These are phyloP conservation scores for Citrus sinensis DNA, from an alignment of 345 rosid species.

Conservation along the genomic window DNA sequence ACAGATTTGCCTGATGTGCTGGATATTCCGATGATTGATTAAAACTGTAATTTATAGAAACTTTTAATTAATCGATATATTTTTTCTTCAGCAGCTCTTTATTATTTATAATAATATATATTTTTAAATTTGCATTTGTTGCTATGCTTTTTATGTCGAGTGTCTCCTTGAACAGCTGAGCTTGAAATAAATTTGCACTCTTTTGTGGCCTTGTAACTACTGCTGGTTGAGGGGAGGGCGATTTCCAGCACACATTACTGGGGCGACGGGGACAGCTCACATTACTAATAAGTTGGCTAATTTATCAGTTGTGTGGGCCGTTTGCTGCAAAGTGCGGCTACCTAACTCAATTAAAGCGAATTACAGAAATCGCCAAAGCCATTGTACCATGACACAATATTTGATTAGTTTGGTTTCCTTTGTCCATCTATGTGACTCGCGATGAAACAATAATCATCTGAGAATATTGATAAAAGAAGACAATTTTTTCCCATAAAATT, in stretches of 20 bases:
- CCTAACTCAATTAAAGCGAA: neutral
- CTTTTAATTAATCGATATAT: neutral
- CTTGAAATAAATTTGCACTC: slow-evolving; percentile 1
- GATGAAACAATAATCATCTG: too few relatives aligned
- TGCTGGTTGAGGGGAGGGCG: neutral
- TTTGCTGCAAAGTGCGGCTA: neutral
- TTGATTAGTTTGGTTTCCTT: too few relatives aligned
- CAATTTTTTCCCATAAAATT: too few relatives aligned
- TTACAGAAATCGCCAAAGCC: too few relatives aligned
- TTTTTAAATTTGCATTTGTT: neutral
- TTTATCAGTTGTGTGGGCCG: neutral
- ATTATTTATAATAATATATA: neutral
- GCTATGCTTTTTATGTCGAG: neutral
- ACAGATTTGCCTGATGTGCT: slow-evolving; percentile 12
- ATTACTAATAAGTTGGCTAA: neutral
- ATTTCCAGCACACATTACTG: neutral
- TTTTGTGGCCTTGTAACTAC: neutral
- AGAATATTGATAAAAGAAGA: too few relatives aligned
- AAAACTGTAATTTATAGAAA: slow-evolving; percentile 26
- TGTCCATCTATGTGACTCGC: too few relatives aligned
- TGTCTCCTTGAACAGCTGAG: slow-evolving; percentile 6
- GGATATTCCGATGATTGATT: slow-evolving; percentile 14
- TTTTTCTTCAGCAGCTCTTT: neutral
- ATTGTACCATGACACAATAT: too few relatives aligned
- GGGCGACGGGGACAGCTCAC: neutral